phyloP scores from a whole-genome alignment of 2,329 filamentous ascomycete genomes.

The Fusarium domesticum region DNA sequence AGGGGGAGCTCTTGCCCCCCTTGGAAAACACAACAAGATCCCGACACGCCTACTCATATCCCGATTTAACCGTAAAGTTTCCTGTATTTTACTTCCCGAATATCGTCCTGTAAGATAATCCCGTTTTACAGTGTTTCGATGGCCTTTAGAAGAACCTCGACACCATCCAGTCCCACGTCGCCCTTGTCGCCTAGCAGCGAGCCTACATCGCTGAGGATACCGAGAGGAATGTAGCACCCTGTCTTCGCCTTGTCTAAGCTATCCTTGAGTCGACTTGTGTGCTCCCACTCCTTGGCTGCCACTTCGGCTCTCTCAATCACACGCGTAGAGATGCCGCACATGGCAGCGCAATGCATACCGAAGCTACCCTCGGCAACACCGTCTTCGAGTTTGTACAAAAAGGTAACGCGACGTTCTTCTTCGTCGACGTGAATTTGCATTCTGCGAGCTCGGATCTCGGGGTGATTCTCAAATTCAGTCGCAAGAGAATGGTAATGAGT shows the following conservation, averaged over 20 bases:
- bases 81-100: constrained; percentile 1
- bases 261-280: constrained; percentile 86
- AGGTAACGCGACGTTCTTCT: constrained; percentile 80
- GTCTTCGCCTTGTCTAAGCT: constrained; percentile 77
- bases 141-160: constrained; percentile 59
- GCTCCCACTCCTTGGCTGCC: constrained; percentile 90
- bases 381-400: constrained; percentile 89
- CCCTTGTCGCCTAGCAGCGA: constrained; percentile 64
- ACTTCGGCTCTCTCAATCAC: constrained; percentile 85
- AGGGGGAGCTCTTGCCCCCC: too few species aligned
- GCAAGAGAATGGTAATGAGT: constrained; percentile 96
- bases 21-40: background rate
- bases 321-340: constrained; percentile 86
- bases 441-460: constrained; percentile 78
- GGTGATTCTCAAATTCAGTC: constrained; percentile 83
- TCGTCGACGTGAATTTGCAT: constrained; percentile 97
- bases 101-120: background rate
- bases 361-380: constrained; percentile 96
- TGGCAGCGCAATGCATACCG: constrained; percentile 97
- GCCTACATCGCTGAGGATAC: constrained; percentile 82
- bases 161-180: constrained; percentile 48
- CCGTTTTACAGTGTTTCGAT: constrained; percentile 59
- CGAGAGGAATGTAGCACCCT: constrained; percentile 78
- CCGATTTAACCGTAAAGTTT: background rate
- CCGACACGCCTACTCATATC: background rate